Evolutionary conservation across 805 yeast species (phyloP).

Genomic region (Starmerella geochares): DNA sequence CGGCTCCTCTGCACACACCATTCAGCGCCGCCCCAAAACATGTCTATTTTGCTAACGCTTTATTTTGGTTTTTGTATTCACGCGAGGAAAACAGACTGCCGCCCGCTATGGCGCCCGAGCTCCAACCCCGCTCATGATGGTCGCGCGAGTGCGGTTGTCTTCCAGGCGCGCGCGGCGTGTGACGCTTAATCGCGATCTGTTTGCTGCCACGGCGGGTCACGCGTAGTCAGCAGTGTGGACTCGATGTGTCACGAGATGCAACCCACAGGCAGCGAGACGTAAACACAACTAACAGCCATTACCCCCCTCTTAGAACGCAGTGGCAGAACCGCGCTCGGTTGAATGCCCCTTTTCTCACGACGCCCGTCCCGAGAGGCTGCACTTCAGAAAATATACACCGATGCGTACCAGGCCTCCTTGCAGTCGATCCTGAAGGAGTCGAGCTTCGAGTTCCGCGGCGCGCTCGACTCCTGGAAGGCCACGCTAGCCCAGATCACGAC

Average conservation of each 20-base stretch:
- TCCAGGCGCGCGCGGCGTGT: neutral
- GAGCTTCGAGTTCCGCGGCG: constrained; percentile 30
- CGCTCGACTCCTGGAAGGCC: constrained; percentile 32
- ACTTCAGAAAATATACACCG: constrained; percentile 35
- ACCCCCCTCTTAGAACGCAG: neutral
- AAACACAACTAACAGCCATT: constrained; percentile 1
- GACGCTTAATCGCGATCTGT: constrained; percentile 1
- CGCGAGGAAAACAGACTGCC: too few species aligned
- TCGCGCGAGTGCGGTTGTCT: too few species aligned
- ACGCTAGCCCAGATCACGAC: constrained; percentile 31
- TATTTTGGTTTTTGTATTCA: too few species aligned
- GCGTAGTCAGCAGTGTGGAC: neutral
- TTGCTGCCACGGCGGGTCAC: neutral
- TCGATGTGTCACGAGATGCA: constrained; percentile 1
- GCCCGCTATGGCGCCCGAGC: too few species aligned
- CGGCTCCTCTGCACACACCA: too few species aligned
- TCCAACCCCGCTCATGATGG: too few species aligned
- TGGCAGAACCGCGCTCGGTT: neutral
- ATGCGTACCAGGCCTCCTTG: constrained; percentile 35
- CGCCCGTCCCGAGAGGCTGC: constrained; percentile 22
- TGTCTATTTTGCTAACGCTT: too few species aligned
- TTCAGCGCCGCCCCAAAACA: too few species aligned
- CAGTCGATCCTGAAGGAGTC: constrained; percentile 35
- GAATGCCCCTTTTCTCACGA: constrained; percentile 23
- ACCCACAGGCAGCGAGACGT: neutral